Conservation (phyloP, 495 filamentous ascomycete species). For the Podospora australis region DNA sequence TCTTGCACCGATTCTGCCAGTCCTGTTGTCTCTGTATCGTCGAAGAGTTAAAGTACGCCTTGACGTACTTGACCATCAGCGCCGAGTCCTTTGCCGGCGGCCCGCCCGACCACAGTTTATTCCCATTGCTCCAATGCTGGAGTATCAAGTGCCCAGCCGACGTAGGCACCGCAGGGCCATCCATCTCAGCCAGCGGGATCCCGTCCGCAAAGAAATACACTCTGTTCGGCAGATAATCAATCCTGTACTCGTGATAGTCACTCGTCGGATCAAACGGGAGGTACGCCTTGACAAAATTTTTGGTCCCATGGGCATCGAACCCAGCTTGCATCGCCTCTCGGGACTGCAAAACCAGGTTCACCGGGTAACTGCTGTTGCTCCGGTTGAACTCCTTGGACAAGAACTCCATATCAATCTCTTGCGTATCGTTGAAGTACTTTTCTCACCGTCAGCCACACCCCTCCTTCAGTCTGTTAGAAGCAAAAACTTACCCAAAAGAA, state of each 20-base stretch:
- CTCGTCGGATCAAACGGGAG: conserved; percentile 57
- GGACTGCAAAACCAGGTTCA: conserved; percentile 70
- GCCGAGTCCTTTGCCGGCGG: conserved; percentile 56
- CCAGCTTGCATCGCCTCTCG: conserved; percentile 45
- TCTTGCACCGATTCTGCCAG: conserved; percentile 42
- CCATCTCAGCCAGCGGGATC: conserved; percentile 47
- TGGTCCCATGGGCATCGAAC: conserved; percentile 50
- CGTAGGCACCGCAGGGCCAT: conserved; percentile 46
- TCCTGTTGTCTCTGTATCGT: conserved; percentile 35
- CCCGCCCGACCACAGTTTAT: conserved; percentile 59
- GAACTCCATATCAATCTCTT: conserved; percentile 76
- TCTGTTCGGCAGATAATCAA: conserved; percentile 57
- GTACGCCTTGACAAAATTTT: conserved; percentile 45
- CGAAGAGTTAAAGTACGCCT: conserved; percentile 73
- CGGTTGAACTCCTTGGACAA: conserved; percentile 54
- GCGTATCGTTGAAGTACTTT: conserved; percentile 68
- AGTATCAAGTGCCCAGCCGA: conserved; percentile 57
- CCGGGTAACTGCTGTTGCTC: conserved; percentile 40
- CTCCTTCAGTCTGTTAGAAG: neutral
- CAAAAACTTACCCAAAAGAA: conserved; percentile 63
- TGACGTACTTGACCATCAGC: conserved; percentile 58
- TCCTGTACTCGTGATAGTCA: conserved; percentile 67
- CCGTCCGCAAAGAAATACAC: conserved; percentile 64
- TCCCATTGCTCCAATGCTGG: conserved; percentile 75
- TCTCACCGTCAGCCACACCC: neutral